Evolutionary conservation across 2,329 filamentous ascomycete genomes (phyloP), one percentile per base, ranked within the genome.

Genomic region (Ophiostoma himal-ulmi): DNA sequence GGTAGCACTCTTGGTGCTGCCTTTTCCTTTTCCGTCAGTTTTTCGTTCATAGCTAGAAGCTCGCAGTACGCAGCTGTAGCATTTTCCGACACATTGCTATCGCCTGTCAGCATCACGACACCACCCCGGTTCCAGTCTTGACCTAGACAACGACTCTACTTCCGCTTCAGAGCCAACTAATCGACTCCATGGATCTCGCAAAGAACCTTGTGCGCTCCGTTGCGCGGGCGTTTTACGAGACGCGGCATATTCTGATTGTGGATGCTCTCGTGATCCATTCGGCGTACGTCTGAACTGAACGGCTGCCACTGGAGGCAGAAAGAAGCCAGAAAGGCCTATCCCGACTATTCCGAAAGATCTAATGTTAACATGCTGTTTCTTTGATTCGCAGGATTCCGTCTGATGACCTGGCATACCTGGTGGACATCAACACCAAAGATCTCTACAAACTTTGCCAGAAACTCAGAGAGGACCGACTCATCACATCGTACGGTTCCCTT

Each of bases 371-470:
- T n/a, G 60, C 11, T 36, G 4, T 22, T 34, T 34, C 26, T 26
- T 57, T 26, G 7, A 22, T 14, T 48, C 67, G 62, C 68, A 73
- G 70, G 39, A 66, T 98, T 72, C 90, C 93, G 76, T 92, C 96
- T 77, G 90, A 93, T 77, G 95, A 99, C 77, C 84, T 99, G 73
- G 91, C 92, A 62, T 90, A 93, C 76, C 83, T 98, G 34, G 90
- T 97, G 80, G 90, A 90, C 73, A 93, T 96, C 81, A 94, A 97
- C 78, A 89, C 89, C 57, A 98, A 99, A 78, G 92, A 96, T 76
- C 85, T 98, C 62, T 93, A 95, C 78, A 96, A 94, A 79, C 86
- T 96, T 39, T 94, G 92, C 78, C 93, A 91, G 72, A 91, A 89
- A 76, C 85, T 99, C 69, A 88, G 89, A 75, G 93, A 97, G 78